Evolutionary conservation across 371 early-diverging fungal species (phyloP).

Genomic region (Mucor saturninus): DNA sequence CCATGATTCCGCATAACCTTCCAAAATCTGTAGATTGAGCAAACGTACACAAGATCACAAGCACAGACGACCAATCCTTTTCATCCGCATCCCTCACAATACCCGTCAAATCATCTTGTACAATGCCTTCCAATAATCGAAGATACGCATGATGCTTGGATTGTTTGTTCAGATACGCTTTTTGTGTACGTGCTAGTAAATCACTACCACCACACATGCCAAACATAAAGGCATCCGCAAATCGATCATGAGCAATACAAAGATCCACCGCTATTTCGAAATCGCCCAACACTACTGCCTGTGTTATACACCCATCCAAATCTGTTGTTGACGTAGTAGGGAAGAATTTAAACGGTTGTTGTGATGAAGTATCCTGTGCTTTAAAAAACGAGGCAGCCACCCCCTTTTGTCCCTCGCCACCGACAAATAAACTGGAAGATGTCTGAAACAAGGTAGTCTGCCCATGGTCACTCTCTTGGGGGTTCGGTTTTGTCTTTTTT

Average conservation of each 20-base stretch:
- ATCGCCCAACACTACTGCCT: slow-evolving; percentile 85
- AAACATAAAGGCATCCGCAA: slow-evolving; percentile 91
- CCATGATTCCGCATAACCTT: slow-evolving; percentile 68
- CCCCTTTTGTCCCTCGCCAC: background rate
- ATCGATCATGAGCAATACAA: slow-evolving; percentile 81
- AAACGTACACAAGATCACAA: slow-evolving; percentile 92
- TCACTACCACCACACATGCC: slow-evolving; percentile 89
- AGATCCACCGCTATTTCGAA: slow-evolving; percentile 88
- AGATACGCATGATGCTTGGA: slow-evolving; percentile 64
- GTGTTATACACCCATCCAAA: slow-evolving; percentile 72
- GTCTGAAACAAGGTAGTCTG: too few species aligned
- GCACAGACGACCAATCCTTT: slow-evolving; percentile 86
- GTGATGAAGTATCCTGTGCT: too few species aligned
- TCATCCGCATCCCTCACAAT: slow-evolving; percentile 78
- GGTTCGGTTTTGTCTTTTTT: background rate
- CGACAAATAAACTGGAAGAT: background rate
- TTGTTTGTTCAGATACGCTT: slow-evolving; percentile 78
- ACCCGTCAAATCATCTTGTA: slow-evolving; percentile 76
- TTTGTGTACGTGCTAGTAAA: slow-evolving; percentile 78
- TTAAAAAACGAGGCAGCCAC: too few species aligned
- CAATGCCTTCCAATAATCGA: slow-evolving; percentile 79
- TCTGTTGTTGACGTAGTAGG: background rate
- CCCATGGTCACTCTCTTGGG: too few species aligned
- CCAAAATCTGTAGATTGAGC: slow-evolving; percentile 77
- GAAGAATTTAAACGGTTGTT: background rate